Evolutionary conservation across 805 yeast genomes (phyloP).

Genomic region (Saccharomycopsis microspora): DNA sequence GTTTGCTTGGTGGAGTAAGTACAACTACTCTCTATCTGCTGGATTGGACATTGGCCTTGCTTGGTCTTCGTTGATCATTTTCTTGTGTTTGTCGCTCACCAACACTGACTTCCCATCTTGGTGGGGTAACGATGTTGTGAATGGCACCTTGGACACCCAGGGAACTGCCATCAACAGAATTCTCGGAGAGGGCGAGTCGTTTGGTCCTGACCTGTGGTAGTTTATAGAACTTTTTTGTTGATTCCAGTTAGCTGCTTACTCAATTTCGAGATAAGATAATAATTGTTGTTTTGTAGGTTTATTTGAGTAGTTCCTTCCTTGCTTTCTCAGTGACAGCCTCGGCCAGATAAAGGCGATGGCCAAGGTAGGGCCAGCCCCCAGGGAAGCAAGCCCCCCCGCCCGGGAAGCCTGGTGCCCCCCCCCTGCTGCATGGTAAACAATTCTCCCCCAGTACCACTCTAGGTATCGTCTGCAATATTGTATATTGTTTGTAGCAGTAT

Average conservation of each 20-base stretch:
- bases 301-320: too few species aligned
- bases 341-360: too few species aligned
- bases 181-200: conserved; percentile 30
- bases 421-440: too few species aligned
- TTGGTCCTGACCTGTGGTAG: conserved; percentile 36
- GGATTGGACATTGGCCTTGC: conserved; percentile 62
- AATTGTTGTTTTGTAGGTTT: not conserved
- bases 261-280: not conserved
- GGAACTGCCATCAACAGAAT: conserved; percentile 22
- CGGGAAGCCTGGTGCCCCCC: too few species aligned
- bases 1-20: conserved; percentile 65
- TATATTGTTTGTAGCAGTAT: too few species aligned
- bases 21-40: conserved; percentile 54
- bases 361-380: too few species aligned
- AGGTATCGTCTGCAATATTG: too few species aligned
- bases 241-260: too few species aligned
- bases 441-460: too few species aligned
- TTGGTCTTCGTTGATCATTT: conserved; percentile 42
- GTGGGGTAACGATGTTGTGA: conserved; percentile 55
- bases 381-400: too few species aligned
- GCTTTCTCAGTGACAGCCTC: too few species aligned
- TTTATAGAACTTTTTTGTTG: not conserved
- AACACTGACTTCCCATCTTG: conserved; percentile 30
- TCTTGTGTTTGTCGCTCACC: conserved; percentile 42
- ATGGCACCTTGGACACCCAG: conserved; percentile 27